phyloP scores from a whole-genome alignment of 768 basidiomycete species.

The Lactarius hatsudake region DNA sequence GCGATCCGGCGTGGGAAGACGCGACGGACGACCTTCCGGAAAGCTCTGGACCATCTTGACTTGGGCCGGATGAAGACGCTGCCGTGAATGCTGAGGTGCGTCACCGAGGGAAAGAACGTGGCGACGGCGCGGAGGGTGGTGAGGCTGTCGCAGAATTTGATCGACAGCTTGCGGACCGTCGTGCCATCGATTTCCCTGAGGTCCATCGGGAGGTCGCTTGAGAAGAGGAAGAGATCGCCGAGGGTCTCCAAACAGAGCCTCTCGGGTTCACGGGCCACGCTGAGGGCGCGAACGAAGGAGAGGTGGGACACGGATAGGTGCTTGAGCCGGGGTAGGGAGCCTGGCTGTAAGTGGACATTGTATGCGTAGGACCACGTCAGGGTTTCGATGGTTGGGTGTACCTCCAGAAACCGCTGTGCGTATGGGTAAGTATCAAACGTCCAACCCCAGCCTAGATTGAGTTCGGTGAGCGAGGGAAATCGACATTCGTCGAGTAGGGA shows the following conservation, averaged over 20 bases:
- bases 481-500: conserved; percentile 19
- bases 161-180: conserved; percentile 18
- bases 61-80: conserved; percentile 19
- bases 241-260: conserved; percentile 20
- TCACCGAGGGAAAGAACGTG: conserved; percentile 21
- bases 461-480: conserved; percentile 17
- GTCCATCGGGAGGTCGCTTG: conserved; percentile 21
- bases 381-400: conserved; percentile 21
- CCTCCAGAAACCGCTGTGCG: conserved; percentile 23
- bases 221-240: conserved; percentile 25
- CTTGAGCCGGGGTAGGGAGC: conserved; percentile 17
- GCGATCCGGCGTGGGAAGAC: conserved; percentile 18
- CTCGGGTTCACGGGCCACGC: conserved; percentile 13
- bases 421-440: conserved; percentile 21
- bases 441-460: conserved; percentile 25
- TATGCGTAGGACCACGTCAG: conserved; percentile 23
- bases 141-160: conserved; percentile 26
- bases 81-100: conserved; percentile 22
- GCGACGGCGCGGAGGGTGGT: conserved; percentile 22
- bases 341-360: conserved; percentile 8
- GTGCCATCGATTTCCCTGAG: conserved; percentile 18
- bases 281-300: conserved; percentile 23
- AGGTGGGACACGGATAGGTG: conserved; percentile 25
- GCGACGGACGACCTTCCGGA: conserved; percentile 12
- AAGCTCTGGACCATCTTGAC: conserved; percentile 16